Conservation (phyloP, 2,329 filamentous ascomycete species). For the Stachybotrys chlorohalonatus region DNA sequence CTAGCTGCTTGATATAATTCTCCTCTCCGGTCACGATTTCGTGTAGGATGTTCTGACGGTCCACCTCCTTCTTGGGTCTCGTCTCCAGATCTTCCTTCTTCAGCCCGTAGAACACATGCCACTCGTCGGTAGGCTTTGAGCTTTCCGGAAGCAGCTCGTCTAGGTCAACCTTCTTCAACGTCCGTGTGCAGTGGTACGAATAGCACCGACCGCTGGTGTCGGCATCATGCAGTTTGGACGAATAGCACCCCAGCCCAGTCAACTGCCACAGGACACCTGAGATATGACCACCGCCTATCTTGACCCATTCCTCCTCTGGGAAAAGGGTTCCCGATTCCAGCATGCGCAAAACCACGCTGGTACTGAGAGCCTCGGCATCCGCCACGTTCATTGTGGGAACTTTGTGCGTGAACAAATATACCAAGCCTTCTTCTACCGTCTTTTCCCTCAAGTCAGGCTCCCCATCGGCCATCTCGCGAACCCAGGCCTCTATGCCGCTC, state of each 20-base stretch:
- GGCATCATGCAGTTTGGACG: slow-evolving; percentile 68
- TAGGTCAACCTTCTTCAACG: slow-evolving; percentile 87
- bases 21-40: slow-evolving; percentile 94
- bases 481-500: slow-evolving; percentile 78
- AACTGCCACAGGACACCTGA: slow-evolving; percentile 91
- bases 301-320: slow-evolving; percentile 95
- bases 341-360: slow-evolving; percentile 72
- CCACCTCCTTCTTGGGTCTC: slow-evolving; percentile 76
- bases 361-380: slow-evolving; percentile 81
- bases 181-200: slow-evolving; percentile 86
- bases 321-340: slow-evolving; percentile 67
- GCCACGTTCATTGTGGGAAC: slow-evolving; percentile 98
- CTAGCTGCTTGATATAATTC: slow-evolving; percentile 78
- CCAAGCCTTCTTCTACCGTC: slow-evolving; percentile 76
- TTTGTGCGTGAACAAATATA: slow-evolving; percentile 85
- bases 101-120: slow-evolving; percentile 82
- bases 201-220: slow-evolving; percentile 74
- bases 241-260: slow-evolving; percentile 85
- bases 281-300: slow-evolving; percentile 71
- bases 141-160: slow-evolving; percentile 63
- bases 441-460: slow-evolving; percentile 81
- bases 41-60: slow-evolving; percentile 88
- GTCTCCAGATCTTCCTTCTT: slow-evolving; percentile 66
- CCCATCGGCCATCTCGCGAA: slow-evolving; percentile 82
- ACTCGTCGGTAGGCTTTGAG: slow-evolving; percentile 62